Evolutionary conservation across 2,329 filamentous ascomycete genomes (phyloP).

Genomic region (Penicillium verrucosum): DNA sequence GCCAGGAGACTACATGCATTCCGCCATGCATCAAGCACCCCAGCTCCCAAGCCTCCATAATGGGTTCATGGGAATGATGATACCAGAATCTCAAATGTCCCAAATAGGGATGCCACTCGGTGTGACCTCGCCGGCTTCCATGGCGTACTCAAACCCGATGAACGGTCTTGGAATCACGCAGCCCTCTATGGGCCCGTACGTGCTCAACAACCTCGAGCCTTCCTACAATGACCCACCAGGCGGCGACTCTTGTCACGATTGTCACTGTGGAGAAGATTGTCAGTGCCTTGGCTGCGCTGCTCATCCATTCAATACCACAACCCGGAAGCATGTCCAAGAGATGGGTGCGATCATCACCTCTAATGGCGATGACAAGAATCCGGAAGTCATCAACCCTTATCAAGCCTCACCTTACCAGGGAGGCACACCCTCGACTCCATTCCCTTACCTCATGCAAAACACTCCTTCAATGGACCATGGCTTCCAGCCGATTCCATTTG

Average conservation of each 20-base stretch:
- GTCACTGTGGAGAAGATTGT: slow-evolving; percentile 45
- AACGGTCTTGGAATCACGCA: slow-evolving; percentile 19
- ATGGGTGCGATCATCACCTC: slow-evolving; percentile 44
- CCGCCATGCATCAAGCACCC: not conserved
- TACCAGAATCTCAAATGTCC: not conserved
- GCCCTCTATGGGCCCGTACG: slow-evolving; percentile 13
- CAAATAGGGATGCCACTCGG: slow-evolving; percentile 4
- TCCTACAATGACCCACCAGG: slow-evolving; percentile 6
- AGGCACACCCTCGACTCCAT: slow-evolving; percentile 10
- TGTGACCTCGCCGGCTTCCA: slow-evolving; percentile 8
- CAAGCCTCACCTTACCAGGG: slow-evolving; percentile 20
- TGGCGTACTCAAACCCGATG: slow-evolving; percentile 14
- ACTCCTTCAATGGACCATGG: slow-evolving; percentile 14
- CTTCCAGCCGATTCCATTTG: slow-evolving; percentile 15
- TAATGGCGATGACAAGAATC: slow-evolving; percentile 27
- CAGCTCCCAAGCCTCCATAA: not conserved
- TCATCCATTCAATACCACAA: slow-evolving; percentile 48
- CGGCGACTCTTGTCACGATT: slow-evolving; percentile 33
- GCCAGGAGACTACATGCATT: slow-evolving; percentile 14
- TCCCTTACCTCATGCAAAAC: slow-evolving; percentile 20
- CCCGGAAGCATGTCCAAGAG: slow-evolving; percentile 45
- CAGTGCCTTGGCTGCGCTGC: slow-evolving; percentile 47
- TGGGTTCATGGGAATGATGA: slow-evolving; percentile 2
- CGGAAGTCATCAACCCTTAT: slow-evolving; percentile 21
- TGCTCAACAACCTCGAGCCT: slow-evolving; percentile 11